Evolutionary conservation across 768 basidiomycete genomes (phyloP).

Genomic region (Kwoniella shandongensis): DNA sequence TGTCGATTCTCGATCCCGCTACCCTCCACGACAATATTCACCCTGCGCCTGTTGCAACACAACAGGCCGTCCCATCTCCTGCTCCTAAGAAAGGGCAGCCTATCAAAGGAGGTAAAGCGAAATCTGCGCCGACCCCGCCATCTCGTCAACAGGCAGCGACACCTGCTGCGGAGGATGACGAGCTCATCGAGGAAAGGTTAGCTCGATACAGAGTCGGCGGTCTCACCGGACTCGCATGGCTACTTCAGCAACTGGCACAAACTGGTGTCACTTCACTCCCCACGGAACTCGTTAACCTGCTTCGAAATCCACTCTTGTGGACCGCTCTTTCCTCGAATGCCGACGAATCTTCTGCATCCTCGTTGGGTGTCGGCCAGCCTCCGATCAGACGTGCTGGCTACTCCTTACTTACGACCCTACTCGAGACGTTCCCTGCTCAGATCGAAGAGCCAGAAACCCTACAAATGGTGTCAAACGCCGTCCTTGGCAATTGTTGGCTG

Average conservation of each 20-base stretch:
- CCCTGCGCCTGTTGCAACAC: conserved; percentile 44
- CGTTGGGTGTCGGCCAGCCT: conserved; percentile 68
- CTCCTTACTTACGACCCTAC: conserved; percentile 59
- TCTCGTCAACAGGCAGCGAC: conserved; percentile 3
- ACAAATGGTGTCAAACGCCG: conserved; percentile 57
- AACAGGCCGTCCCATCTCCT: conserved; percentile 5
- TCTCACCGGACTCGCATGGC: conserved; percentile 44
- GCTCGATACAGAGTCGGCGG: conserved; percentile 42
- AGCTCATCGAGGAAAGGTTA: conserved; percentile 26
- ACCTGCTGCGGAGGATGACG: conserved; percentile 22
- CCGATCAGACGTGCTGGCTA: conserved; percentile 72
- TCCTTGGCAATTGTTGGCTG: conserved; percentile 56
- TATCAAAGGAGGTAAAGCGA: conserved; percentile 22
- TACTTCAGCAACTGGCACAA: conserved; percentile 33
- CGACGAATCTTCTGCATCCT: conserved; percentile 24
- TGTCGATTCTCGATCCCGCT: conserved; percentile 46
- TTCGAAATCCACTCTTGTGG: conserved; percentile 57
- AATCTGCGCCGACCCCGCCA: conserved; percentile 13
- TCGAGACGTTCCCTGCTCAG: conserved; percentile 59
- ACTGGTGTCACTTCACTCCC: conserved; percentile 5
- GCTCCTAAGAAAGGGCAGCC: conserved; percentile 13
- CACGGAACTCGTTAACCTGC: conserved; percentile 24
- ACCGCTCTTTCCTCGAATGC: conserved; percentile 61
- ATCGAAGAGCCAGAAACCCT: conserved; percentile 49
- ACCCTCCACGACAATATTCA: conserved; percentile 52